phyloP scores from a whole-genome alignment of 129 eudicot species.

The Glebionis coronaria region DNA sequence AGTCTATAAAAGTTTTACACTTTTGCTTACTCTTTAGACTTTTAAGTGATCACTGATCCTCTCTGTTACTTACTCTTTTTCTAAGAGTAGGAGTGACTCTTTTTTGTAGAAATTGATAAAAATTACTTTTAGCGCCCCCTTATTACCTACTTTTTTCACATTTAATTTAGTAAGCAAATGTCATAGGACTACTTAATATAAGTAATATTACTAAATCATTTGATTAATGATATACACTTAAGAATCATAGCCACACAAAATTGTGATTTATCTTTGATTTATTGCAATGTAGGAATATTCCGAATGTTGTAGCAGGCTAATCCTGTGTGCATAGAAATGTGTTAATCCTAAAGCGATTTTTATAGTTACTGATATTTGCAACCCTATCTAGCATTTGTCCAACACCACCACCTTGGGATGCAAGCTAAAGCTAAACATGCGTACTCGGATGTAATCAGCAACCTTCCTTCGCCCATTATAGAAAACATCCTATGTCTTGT shows the following conservation, averaged over 20 bases:
- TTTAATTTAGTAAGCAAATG: too few species aligned
- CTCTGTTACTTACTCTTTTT: too few species aligned
- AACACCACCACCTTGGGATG: neutral
- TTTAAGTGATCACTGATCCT: too few species aligned
- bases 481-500: neutral
- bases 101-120: too few species aligned
- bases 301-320: neutral
- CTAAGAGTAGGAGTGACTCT: too few species aligned
- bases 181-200: too few species aligned
- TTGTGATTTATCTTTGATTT: neutral
- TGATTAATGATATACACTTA: too few species aligned
- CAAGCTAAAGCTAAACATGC: neutral
- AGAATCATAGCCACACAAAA: neutral
- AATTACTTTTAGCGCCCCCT: too few species aligned
- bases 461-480: neutral
- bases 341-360: neutral
- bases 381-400: neutral
- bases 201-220: neutral
- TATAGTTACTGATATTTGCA: neutral
- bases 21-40: too few species aligned
- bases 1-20: too few species aligned
- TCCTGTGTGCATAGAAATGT: neutral
- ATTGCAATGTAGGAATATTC: neutral
- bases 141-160: too few species aligned
- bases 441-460: neutral